Percentiles rank a stretch among this genome's conserved stretches.
Evolutionary conservation across 2,329 filamentous ascomycete species (phyloP).

Genomic region (Daldinia sp.): DNA sequence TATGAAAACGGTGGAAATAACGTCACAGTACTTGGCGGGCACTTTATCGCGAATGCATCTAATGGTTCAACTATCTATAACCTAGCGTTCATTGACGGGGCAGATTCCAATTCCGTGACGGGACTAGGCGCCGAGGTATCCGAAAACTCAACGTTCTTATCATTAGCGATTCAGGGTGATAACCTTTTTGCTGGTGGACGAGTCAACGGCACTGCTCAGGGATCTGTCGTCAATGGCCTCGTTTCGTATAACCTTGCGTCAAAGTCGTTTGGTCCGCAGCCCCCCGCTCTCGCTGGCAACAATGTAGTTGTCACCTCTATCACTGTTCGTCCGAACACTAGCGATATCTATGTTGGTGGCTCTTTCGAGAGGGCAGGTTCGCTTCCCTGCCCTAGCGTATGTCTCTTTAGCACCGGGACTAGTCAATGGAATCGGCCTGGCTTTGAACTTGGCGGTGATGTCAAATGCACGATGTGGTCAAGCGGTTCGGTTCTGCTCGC

Average conservation of each 20-base stretch:
- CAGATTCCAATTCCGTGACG: conserved; percentile 72
- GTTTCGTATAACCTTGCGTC: conserved; percentile 81
- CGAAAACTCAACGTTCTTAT: conserved; percentile 78
- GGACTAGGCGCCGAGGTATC: conserved; percentile 77
- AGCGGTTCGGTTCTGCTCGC: conserved; percentile 78
- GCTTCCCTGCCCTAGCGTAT: conserved; percentile 84
- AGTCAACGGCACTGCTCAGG: conserved; percentile 77
- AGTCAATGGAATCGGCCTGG: conserved; percentile 86
- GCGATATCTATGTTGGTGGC: conserved; percentile 87
- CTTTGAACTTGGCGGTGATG: conserved; percentile 75
- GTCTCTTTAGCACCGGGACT: conserved; percentile 77
- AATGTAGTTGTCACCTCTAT: conserved; percentile 82
- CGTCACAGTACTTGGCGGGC: conserved; percentile 87
- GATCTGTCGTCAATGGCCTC: conserved; percentile 75
- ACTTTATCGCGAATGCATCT: conserved; percentile 78
- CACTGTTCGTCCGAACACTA: conserved; percentile 74
- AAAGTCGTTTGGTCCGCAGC: conserved; percentile 75
- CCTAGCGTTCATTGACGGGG: conserved; percentile 83
- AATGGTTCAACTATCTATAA: conserved; percentile 82
- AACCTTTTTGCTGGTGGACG: conserved; percentile 85
- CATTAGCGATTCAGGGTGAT: conserved; percentile 75
- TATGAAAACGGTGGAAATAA: conserved; percentile 78
- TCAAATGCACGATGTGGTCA: conserved; percentile 81
- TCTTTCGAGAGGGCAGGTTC: conserved; percentile 86
- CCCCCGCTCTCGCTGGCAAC: conserved; percentile 78